Base-by-base conservation (phyloP, 208 protist species). In the Crithidia sp. region DNA sequence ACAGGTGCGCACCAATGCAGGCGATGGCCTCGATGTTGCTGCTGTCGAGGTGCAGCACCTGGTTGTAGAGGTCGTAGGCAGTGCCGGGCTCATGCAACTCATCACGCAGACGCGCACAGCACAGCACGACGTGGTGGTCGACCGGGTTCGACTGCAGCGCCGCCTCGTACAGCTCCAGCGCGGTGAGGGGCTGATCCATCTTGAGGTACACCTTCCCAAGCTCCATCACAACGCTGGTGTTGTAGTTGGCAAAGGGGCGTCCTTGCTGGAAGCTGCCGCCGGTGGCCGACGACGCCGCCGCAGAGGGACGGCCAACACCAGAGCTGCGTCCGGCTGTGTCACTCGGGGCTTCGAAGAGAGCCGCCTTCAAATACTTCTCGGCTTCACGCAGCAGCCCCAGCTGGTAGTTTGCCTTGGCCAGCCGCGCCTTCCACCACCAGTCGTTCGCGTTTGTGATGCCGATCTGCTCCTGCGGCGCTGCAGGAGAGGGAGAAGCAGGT, bases 391-490 rank as follows among this genome's bases (percentile, higher is more conserved):
- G 84, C 39, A 99, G 84, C 7, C 97, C 96, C 7, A 99, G 83
- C 75, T 97, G 90, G 75, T 98, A 98, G 74, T 95, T 95, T 41
- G 92, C 92, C 83, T 98, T 98, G 13, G 93, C 97, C 39, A 98
- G 82, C 4, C 95, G 84, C 57, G 93, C 90, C 76, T 97, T 95
- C 97, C 98, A 99, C 94, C 95, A 99, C 97, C 97, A 98, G 79
- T 98, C 96, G 44, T 91, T 84, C 37, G 80, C 82, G 65, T 68
- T 82, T 13, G 62, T 28, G 40, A 92, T 88, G 63, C 84, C 84
- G 3, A 81, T 74, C 64, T 89, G 83, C 68, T 77, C 71, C 36
- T 65, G 67, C 50, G 28, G 28, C 28, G 28, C 28, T 28, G 28
- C 28, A 28, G 28, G 28, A 28, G 28, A 28, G 28, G 28, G 28